These are phyloP conservation scores for Tolypocladium ovalisporum DNA, from an alignment of 2,329 filamentous ascomycete genomes.

Conservation along the genomic window DNA sequence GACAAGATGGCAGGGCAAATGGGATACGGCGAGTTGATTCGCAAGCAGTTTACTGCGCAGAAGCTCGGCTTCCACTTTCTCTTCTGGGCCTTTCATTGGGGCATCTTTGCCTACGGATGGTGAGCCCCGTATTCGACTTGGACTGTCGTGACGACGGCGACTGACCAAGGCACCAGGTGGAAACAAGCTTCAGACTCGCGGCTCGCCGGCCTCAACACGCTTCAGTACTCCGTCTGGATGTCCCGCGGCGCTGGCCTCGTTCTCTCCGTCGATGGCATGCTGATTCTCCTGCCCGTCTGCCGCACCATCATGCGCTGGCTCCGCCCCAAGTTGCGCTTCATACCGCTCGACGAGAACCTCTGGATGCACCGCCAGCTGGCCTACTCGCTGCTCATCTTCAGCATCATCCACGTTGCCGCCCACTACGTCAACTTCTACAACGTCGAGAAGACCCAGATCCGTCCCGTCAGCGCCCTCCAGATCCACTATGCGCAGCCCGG, in stretches of 20 bases:
- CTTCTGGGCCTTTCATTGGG: conserved; percentile 71
- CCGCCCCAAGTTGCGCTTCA: conserved; percentile 74
- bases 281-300: conserved; percentile 92
- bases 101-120: conserved; percentile 79
- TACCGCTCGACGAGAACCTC: conserved; percentile 91
- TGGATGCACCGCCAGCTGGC: conserved; percentile 97
- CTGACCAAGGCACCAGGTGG: conserved; percentile 44
- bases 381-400: conserved; percentile 79
- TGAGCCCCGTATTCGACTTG: conserved; percentile 20
- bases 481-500: conserved; percentile 87
- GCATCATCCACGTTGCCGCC: conserved; percentile 60
- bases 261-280: conserved; percentile 69
- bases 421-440: conserved; percentile 99
- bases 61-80: conserved; percentile 73
- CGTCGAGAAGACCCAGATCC: conserved; percentile 75
- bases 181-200: conserved; percentile 60
- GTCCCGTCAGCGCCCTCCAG: conserved; percentile 68
- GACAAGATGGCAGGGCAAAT: conserved; percentile 28
- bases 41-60: conserved; percentile 54
- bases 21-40: conserved; percentile 32
- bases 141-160: not conserved
- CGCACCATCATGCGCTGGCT: conserved; percentile 76
- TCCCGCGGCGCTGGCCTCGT: conserved; percentile 87
- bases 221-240: conserved; percentile 88
- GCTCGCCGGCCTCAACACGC: conserved; percentile 67